Base-by-base conservation (phyloP, 176 grass and related monocot genomes). In the Oryza meridionalis region DNA sequence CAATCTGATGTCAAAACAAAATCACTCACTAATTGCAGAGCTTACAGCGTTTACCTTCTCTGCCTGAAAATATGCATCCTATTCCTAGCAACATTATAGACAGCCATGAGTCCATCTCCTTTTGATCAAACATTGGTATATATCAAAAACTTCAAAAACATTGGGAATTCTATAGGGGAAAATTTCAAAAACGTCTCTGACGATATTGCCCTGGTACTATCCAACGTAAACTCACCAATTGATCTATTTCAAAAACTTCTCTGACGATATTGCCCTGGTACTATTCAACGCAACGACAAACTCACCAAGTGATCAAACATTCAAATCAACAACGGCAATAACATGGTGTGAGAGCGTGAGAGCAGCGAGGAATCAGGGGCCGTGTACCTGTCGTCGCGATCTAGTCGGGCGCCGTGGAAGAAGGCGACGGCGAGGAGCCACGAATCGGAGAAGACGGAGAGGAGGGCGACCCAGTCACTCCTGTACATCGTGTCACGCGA, bases 371-470 rank as follows among this genome's bases (percentile, higher is more conserved):
- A 64, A 69, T 77, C n/a, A 43, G 33, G 46, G 22, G 32, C n/a
- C 59, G 49, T 21, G 19, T 70, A 90, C 88, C 88, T 66, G 73
- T 80, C 88, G 66, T 83, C 86, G 47, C 84, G 9, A 22, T 87
- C 86, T 63, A 90, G 76, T 33, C 88, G 84, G 11, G 79, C 80
- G 9, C 73, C 88, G 9, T 86, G 77, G 75, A 75, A 90, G 51
- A 90, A 90, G 16, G 88, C 88, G 68, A 90, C 84, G 37, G 88
- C 79, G 35, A 90, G 46, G 61, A 90, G 88, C 88, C 88, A 90
- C 5, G 88, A 86, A 74, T 86, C 84, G 35, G 73, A 79, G 67
- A 86, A 82, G 66, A 83, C 84, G 19, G 88, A 80, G 58, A 90
- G 75, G 63, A 90, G 84, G 24, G 84, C 75, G 4, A 90, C 73